phyloP scores from a whole-genome alignment of 768 basidiomycete genomes.

The Lepiota venenata region DNA sequence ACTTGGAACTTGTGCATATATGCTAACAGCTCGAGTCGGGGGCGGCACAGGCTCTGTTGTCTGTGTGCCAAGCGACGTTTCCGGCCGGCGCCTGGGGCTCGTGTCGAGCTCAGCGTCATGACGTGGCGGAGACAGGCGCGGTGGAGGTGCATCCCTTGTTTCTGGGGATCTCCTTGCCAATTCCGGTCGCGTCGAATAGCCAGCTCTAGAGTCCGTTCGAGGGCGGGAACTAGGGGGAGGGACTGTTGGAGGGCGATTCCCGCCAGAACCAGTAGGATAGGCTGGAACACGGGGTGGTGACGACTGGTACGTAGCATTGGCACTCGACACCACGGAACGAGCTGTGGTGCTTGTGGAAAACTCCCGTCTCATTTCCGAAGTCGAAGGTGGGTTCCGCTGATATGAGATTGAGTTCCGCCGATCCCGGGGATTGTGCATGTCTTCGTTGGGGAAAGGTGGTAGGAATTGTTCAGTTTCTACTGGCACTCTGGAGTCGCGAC shows the following conservation, averaged over 20 bases:
- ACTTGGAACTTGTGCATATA: background rate
- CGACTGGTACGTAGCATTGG: slow-evolving; percentile 5
- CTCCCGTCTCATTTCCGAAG: slow-evolving; percentile 9
- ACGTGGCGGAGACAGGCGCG: slow-evolving; percentile 6
- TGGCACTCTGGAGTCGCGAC: slow-evolving; percentile 5
- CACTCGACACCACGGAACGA: slow-evolving; percentile 1
- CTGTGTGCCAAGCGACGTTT: background rate
- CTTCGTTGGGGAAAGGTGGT: slow-evolving; percentile 2
- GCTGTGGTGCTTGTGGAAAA: background rate
- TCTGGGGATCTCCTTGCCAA: background rate
- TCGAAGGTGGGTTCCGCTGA: slow-evolving; percentile 1
- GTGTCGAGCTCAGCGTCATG: slow-evolving; percentile 2
- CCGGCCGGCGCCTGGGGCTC: slow-evolving; percentile 3
- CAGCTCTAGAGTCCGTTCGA: background rate
- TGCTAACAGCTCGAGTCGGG: background rate
- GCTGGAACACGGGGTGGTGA: slow-evolving; percentile 4
- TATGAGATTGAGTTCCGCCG: background rate
- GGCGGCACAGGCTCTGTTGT: background rate
- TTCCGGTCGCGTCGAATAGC: background rate
- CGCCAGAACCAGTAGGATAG: background rate
- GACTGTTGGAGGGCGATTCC: background rate
- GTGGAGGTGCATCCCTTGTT: background rate
- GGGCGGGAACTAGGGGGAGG: slow-evolving; percentile 6
- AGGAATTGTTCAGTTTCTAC: slow-evolving; percentile 1
- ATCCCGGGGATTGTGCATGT: slow-evolving; percentile 2